Evolutionary conservation across 2,329 filamentous ascomycete species (phyloP).

Genomic region (Thielaviopsis punctulata): DNA sequence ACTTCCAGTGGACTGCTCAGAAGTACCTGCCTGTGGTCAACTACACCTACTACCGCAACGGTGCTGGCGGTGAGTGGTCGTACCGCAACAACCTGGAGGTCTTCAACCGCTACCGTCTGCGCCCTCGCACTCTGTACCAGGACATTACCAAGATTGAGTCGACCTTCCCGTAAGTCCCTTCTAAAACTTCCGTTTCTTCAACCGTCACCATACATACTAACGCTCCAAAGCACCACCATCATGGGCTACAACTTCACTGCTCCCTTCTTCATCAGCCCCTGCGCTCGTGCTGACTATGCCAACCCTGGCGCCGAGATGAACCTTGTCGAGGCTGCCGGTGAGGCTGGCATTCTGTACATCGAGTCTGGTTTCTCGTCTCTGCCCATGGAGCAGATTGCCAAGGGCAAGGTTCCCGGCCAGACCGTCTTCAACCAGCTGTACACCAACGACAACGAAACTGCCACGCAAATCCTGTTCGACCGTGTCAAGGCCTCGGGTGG

Average conservation of each 20-base stretch:
- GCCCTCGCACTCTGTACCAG: slow-evolving; percentile 22
- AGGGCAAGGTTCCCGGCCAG: slow-evolving; percentile 15
- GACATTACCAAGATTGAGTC: slow-evolving; percentile 23
- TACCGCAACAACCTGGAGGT: slow-evolving; percentile 35
- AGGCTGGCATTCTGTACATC: slow-evolving; percentile 29
- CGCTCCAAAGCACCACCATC: slow-evolving; percentile 21
- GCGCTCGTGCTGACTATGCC: slow-evolving; percentile 26
- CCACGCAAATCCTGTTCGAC: slow-evolving; percentile 19
- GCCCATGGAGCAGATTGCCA: slow-evolving; percentile 21
- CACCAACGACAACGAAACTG: slow-evolving; percentile 19
- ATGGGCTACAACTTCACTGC: slow-evolving; percentile 29
- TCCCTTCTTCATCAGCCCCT: slow-evolving; percentile 33
- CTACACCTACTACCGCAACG: slow-evolving; percentile 33
- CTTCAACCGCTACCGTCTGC: slow-evolving; percentile 27
- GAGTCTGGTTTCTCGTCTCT: slow-evolving; percentile 19
- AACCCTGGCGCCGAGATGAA: slow-evolving; percentile 29
- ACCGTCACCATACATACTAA: slow-evolving; percentile 15
- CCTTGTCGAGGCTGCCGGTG: slow-evolving; percentile 27
- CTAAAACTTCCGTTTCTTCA: too few species aligned
- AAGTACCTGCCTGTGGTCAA: slow-evolving; percentile 24
- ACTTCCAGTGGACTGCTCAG: slow-evolving; percentile 32
- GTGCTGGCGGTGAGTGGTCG: slow-evolving; percentile 31
- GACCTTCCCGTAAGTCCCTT: slow-evolving; percentile 18
- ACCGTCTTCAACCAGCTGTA: slow-evolving; percentile 18
- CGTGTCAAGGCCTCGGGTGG: slow-evolving; percentile 20